Conservation (phyloP, 1,139 yeast genomes). For the Geotrichum macrosporum region DNA sequence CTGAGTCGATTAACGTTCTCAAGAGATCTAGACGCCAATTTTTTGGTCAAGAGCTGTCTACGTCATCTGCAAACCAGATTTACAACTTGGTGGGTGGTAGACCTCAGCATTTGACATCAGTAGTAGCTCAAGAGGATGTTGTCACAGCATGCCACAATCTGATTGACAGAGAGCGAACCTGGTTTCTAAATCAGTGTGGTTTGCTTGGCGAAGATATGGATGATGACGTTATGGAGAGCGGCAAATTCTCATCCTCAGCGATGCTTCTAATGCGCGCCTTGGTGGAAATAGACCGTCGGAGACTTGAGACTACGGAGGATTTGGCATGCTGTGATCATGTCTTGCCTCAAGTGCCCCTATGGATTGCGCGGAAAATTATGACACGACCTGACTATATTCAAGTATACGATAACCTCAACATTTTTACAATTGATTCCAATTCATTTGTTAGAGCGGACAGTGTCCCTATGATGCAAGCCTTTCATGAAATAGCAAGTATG, state of each 20-base stretch:
- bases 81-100: conserved; percentile 78
- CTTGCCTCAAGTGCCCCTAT: conserved; percentile 69
- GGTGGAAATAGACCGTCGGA: conserved; percentile 58
- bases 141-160: conserved; percentile 62
- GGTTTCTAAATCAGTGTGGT: conserved; percentile 83
- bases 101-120: conserved; percentile 76
- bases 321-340: conserved; percentile 44
- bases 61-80: conserved; percentile 48
- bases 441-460: conserved; percentile 76
- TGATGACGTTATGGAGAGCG: conserved; percentile 84
- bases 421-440: conserved; percentile 68
- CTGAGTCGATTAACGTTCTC: conserved; percentile 55
- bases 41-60: conserved; percentile 42
- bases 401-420: conserved; percentile 65
- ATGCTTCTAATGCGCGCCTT: conserved; percentile 70
- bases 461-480: conserved; percentile 87
- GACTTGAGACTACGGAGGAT: conserved; percentile 28
- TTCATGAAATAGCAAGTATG: conserved; percentile 68
- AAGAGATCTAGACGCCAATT: conserved; percentile 50
- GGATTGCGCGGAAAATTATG: conserved; percentile 84
- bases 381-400: conserved; percentile 80
- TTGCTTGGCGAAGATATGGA: conserved; percentile 74
- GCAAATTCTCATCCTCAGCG: conserved; percentile 72
- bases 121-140: conserved; percentile 61
- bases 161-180: conserved; percentile 75